A percentile compares a stretch with the other conserved stretches of the same genome.
Evolutionary conservation across 805 yeast genomes (phyloP).

Genomic region (Metschnikowia orientalis): DNA sequence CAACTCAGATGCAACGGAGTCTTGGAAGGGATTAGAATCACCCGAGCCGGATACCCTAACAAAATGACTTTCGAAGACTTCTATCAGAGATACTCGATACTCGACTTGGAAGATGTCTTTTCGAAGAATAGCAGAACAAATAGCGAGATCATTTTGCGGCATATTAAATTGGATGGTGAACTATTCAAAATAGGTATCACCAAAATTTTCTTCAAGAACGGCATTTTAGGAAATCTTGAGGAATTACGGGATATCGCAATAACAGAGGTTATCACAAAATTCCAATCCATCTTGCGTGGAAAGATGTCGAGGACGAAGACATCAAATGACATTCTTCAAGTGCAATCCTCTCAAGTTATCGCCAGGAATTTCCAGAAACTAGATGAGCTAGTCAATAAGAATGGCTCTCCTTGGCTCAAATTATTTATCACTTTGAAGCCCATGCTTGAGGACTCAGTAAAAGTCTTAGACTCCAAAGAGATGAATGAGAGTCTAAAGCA

Average conservation of each 20-base stretch:
- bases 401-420: slow-evolving; percentile 58
- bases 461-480: slow-evolving; percentile 53
- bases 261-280: slow-evolving; percentile 46
- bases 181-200: slow-evolving; percentile 65
- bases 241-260: slow-evolving; percentile 66
- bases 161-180: slow-evolving; percentile 56
- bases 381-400: slow-evolving; percentile 43
- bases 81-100: slow-evolving; percentile 66
- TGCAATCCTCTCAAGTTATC: slow-evolving; percentile 68
- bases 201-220: slow-evolving; percentile 71
- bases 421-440: slow-evolving; percentile 73
- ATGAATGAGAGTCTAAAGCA: slow-evolving; percentile 52
- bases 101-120: slow-evolving; percentile 44
- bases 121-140: slow-evolving; percentile 55
- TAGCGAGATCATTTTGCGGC: slow-evolving; percentile 61
- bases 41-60: slow-evolving; percentile 96
- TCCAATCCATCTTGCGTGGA: slow-evolving; percentile 69
- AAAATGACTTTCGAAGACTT: slow-evolving; percentile 82
- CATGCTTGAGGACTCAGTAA: slow-evolving; percentile 58
- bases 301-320: slow-evolving; percentile 48
- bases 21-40: slow-evolving; percentile 93
- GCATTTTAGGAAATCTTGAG: slow-evolving; percentile 75
- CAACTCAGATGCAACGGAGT: slow-evolving; percentile 97
- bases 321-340: slow-evolving; percentile 46
- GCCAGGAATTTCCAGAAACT: slow-evolving; percentile 56